Percentiles rank a stretch among this genome's conserved stretches.
Evolutionary conservation across 495 filamentous ascomycete genomes (phyloP).

Genomic region (Sphaerosporella brunnea): DNA sequence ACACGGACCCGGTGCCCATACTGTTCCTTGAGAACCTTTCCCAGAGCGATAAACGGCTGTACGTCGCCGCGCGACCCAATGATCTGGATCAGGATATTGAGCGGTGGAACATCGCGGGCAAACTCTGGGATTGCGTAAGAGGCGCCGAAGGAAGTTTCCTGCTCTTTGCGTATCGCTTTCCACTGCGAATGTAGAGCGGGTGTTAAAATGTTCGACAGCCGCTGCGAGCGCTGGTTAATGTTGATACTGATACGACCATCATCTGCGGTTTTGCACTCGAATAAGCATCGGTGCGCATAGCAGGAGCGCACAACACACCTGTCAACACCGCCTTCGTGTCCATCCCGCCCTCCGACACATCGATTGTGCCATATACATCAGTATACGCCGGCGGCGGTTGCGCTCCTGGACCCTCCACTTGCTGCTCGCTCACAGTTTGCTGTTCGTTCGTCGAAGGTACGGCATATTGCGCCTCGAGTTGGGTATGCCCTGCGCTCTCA

Average conservation of each 20-base stretch:
- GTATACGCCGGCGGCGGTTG: slow-evolving; percentile 35
- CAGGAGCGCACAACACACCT: slow-evolving; percentile 20
- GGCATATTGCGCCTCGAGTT: no score
- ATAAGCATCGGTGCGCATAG: slow-evolving; percentile 48
- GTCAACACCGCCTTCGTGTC: slow-evolving; percentile 36
- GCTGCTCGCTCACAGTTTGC: slow-evolving; percentile 4
- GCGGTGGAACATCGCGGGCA: slow-evolving; percentile 22
- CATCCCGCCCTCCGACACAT: slow-evolving; percentile 36
- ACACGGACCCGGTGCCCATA: slow-evolving; percentile 52
- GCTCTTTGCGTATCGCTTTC: slow-evolving; percentile 24
- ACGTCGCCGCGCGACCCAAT: slow-evolving; percentile 61
- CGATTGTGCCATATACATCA: slow-evolving; percentile 32
- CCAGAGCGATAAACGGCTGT: slow-evolving; percentile 57
- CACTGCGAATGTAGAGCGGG: slow-evolving; percentile 47
- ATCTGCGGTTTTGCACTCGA: slow-evolving; percentile 44
- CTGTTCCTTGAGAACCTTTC: slow-evolving; percentile 45
- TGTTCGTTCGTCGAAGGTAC: no score
- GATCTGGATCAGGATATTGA: slow-evolving; percentile 65
- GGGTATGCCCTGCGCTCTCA: no score
- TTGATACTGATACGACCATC: slow-evolving; percentile 57
- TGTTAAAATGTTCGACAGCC: slow-evolving; percentile 45
- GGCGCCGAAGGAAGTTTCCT: slow-evolving; percentile 26
- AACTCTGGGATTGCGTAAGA: slow-evolving; percentile 38
- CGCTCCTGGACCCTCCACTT: slow-evolving; percentile 19
- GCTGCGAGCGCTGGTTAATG: slow-evolving; percentile 45